Evolutionary conservation across 2,329 filamentous ascomycete species (phyloP), one percentile per base, ranked within the genome.

Genomic region (Lasiodiplodia gonubiensis): DNA sequence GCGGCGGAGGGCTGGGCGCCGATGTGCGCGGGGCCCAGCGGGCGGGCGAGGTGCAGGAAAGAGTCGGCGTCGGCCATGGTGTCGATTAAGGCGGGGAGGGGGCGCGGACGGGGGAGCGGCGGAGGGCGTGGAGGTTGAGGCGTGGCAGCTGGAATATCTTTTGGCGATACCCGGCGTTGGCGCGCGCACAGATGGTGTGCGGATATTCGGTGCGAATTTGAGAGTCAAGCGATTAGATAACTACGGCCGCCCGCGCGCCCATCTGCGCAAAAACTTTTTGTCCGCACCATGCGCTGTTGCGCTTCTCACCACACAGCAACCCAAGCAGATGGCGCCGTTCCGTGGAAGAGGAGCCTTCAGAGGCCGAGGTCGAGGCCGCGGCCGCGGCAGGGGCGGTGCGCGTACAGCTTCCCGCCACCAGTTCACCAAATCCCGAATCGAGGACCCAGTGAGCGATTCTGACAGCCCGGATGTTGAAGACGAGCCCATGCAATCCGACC

Each of bases 41-140:
- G 95, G 81, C 95, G 90, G 78, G 94, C 90, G 73, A 99, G 90
- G 82, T 99, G 95, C 77, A 98, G 89, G 85, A 97, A 98, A 71
- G 92, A 91, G 80, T 94, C 91, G 76, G 88, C 86, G 80, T 89
- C 83, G 80, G 92, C 90, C 93, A 97, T 97, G 82, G 77, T 93
- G 87, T 49, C 39, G 39, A 12, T 65, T 67, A 57, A 46, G 59
- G 42, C 27, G 46, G n/a, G 55, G 48, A 27, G 35, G 23, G 35
- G 53, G 16, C 14, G 63, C 51, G 63, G 63, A 35, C 51, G 61
- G 52, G 33, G 61, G 64, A 35, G 64, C 33, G 51, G 63, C 21
- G 51, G 63, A 42, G 52, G 39, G 52, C 63, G 49, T 55, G 42
- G 33, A 30, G 42, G 49, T 39, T 35, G 51, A 66, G 63, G 53